phyloP scores from a whole-genome alignment of 345 rosid species.

The Punica granatum region DNA sequence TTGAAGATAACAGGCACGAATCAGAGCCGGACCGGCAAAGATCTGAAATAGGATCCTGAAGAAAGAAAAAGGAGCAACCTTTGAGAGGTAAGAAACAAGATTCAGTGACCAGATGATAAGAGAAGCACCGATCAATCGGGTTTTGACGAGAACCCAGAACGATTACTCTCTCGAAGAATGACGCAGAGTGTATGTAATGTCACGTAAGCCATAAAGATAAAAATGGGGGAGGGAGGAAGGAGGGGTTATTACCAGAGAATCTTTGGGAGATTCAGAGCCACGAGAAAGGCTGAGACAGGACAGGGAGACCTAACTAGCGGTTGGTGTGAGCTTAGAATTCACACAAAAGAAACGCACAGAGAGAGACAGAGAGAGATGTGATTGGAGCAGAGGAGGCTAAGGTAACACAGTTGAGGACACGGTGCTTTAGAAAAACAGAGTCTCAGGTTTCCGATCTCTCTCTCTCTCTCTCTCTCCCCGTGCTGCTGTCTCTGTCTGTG shows the following conservation, averaged over 20 bases:
- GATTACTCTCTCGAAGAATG: neutral
- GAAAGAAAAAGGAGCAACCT: neutral
- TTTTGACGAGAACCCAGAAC: neutral
- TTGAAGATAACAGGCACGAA: neutral
- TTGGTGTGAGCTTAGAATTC: slow-evolving; percentile 1
- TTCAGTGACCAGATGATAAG: neutral
- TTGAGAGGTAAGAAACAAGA: neutral
- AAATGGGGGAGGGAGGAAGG: neutral
- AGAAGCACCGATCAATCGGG: neutral
- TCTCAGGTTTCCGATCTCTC: neutral
- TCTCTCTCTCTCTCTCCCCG: too few species aligned
- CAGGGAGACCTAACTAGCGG: neutral
- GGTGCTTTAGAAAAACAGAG: neutral
- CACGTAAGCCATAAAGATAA: neutral
- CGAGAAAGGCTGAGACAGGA: slow-evolving; percentile 2
- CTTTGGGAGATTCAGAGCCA: slow-evolving; percentile 5
- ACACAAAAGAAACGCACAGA: neutral
- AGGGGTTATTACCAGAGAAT: slow-evolving; percentile 1
- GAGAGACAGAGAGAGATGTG: neutral
- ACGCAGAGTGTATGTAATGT: neutral
- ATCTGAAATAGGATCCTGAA: neutral
- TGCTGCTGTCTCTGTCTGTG: neutral
- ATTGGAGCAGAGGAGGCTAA: neutral
- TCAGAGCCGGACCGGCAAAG: neutral
- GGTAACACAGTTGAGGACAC: neutral